phyloP scores from a whole-genome alignment of 768 basidiomycete genomes.

The Hortiboletus campestris region DNA sequence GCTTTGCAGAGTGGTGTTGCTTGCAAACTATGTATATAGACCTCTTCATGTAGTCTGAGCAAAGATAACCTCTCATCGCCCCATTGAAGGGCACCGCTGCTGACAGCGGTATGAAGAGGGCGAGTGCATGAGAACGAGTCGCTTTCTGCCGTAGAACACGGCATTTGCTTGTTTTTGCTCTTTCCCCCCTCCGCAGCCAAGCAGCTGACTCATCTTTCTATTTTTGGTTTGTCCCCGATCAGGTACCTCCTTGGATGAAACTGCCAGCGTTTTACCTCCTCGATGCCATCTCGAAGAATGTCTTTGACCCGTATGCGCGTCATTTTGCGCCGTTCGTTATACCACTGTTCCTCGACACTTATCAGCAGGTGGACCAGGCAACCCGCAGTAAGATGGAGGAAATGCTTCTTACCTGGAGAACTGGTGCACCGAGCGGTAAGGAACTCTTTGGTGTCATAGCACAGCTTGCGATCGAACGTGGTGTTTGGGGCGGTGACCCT shows the following conservation, averaged over 20 bases:
- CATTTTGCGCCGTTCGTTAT: conserved; percentile 82
- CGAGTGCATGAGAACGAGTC: conserved; percentile 39
- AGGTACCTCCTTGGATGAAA: conserved; percentile 91
- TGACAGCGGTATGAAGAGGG: conserved; percentile 32
- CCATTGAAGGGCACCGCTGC: conserved; percentile 32
- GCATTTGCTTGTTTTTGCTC: conserved; percentile 32
- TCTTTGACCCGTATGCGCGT: conserved; percentile 87
- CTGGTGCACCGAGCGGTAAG: conserved; percentile 72
- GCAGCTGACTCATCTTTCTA: conserved; percentile 66
- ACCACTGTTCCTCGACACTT: conserved; percentile 82
- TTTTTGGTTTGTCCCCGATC: conserved; percentile 28
- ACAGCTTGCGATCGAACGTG: conserved; percentile 81
- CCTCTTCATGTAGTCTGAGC: conserved; percentile 42
- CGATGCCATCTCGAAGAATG: conserved; percentile 97
- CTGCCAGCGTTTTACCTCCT: conserved; percentile 92
- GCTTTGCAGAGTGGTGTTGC: conserved; percentile 26
- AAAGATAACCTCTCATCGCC: conserved; percentile 39
- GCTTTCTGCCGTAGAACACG: conserved; percentile 22
- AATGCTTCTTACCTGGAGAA: conserved; percentile 94
- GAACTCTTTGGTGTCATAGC: conserved; percentile 83
- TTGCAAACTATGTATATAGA: conserved; percentile 45
- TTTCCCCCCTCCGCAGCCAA: conserved; percentile 18
- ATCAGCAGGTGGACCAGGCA: conserved; percentile 76
- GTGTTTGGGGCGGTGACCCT: conserved; percentile 69
- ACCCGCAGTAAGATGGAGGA: conserved; percentile 97